phyloP scores from a whole-genome alignment of 1,284 basidiomycete genomes.

The Malassezia psittaci region DNA sequence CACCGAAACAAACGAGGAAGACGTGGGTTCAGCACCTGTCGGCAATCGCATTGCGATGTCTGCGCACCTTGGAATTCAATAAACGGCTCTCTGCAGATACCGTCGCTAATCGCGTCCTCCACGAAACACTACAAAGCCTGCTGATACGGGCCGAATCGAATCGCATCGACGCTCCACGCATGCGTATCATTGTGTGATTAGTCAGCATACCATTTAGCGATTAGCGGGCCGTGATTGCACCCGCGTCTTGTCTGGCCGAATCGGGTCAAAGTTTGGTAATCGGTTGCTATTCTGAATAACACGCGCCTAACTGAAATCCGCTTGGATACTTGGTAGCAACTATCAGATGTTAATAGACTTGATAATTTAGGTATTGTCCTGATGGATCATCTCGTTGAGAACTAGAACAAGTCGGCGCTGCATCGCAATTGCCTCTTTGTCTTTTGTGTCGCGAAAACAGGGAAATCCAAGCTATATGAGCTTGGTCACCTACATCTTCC shows the following conservation, averaged over 20 bases:
- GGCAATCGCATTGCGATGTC: not conserved
- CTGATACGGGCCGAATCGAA: not conserved
- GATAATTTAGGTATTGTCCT: too few species aligned
- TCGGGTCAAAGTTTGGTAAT: too few species aligned
- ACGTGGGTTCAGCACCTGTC: slow-evolving; percentile 3
- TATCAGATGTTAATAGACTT: too few species aligned
- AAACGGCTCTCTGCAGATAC: not conserved
- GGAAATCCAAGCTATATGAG: slow-evolving; percentile 9
- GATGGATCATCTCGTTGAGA: not conserved
- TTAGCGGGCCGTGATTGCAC: too few species aligned
- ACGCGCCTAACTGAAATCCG: too few species aligned
- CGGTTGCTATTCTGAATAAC: too few species aligned
- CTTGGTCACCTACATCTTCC: slow-evolving; percentile 1
- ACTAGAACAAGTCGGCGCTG: slow-evolving; percentile 7
- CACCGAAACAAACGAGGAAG: not conserved
- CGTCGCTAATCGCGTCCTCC: not conserved
- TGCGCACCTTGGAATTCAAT: slow-evolving; percentile 1
- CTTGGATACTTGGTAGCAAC: too few species aligned
- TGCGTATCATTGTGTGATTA: not conserved
- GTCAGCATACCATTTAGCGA: not conserved
- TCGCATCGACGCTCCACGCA: not conserved
- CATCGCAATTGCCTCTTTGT: not conserved
- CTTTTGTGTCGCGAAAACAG: slow-evolving; percentile 8
- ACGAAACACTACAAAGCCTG: not conserved
- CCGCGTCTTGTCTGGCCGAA: too few species aligned